Evolutionary conservation across 1,284 basidiomycete species (phyloP), one percentile per base, ranked within the genome.

Genomic region (Athelia psychrophila): DNA sequence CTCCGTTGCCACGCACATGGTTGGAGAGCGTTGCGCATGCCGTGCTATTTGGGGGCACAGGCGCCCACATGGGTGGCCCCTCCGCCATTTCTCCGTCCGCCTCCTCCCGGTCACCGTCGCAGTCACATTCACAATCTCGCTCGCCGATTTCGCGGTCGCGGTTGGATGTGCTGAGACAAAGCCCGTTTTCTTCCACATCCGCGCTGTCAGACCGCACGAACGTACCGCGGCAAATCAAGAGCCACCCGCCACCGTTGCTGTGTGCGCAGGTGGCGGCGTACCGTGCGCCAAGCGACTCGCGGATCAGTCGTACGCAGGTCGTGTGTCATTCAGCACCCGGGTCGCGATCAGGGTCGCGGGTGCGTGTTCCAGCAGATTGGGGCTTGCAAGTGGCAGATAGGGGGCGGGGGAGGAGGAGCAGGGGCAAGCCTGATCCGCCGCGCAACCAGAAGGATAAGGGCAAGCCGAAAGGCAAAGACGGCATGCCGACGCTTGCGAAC

Each of bases 11-110:
- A 2, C 62, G 71, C 3, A 79, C 79, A 20, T 88, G 86, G 86
- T 66, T 86, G 18, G 80, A 83, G 59, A 79, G 71, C 3, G 82
- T 88, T 12, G 74, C 84, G 8, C 79, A 76, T 49, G 84, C 83
- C 0, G 73, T 87, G 13, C 68, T 83, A 24, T 73, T 71, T 48
- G 78, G 77, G 20, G 75, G 75, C 3, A 65, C 69, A 24, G 72
- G 72, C 4, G 69, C 74, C 9, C 72, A 75, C 51, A 61, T 75
- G 13, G 79, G 79, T 19, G 70, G 77, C 0, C 77, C 79, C 18
- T 36, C 60, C 10, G 32, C 18, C 48, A 23, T 52, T 6, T 44
- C 48, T 30, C 48, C 33, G 33, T 35, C 33, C n/a, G n/a, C n/a
- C n/a, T n/a, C n/a, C n/a, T n/a, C n/a, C n/a, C n/a, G n/a, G n/a